Conservation (phyloP, 192 early-diverging fungal species). For the Entomortierella chlamydospora region DNA sequence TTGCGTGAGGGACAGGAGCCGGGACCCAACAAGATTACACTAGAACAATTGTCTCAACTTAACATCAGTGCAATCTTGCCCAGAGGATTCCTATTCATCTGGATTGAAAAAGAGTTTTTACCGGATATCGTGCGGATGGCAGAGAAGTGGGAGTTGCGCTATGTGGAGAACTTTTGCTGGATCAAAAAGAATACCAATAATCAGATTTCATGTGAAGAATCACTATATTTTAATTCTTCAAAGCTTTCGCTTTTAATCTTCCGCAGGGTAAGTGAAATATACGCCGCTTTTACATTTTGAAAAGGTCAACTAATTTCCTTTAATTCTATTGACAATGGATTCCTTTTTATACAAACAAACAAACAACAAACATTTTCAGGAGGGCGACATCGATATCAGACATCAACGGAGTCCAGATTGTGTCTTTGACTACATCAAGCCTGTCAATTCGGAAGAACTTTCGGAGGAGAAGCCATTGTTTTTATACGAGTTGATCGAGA, state of each 20-base stretch:
- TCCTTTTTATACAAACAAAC: no score
- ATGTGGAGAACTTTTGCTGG: conserved; percentile 98
- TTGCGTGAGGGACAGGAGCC: conserved; percentile 72
- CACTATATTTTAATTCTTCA: conserved; percentile 85
- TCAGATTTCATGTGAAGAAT: conserved; percentile 74
- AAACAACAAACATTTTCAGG: conserved; percentile 61
- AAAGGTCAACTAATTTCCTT: no score
- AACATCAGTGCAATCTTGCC: conserved; percentile 73
- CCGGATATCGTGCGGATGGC: conserved; percentile 81
- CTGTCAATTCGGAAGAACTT: conserved; percentile 56
- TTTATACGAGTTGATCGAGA: conserved; percentile 90
- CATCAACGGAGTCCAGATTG: conserved; percentile 96
- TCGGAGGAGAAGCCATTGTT: conserved; percentile 86
- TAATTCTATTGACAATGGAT: no score
- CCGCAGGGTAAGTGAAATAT: conserved; percentile 65
- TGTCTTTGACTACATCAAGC: conserved; percentile 95
- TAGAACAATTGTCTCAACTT: conserved; percentile 69
- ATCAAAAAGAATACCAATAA: conserved; percentile 89
- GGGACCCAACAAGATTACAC: conserved; percentile 69
- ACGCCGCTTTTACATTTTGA: no score
- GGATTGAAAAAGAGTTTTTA: conserved; percentile 94
- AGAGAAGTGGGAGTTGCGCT: conserved; percentile 88
- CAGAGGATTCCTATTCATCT: conserved; percentile 92
- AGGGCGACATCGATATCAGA: conserved; percentile 89
- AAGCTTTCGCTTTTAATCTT: conserved; percentile 93